Base-by-base conservation (phyloP, 1,139 yeast species). In the Candida sojae region DNA sequence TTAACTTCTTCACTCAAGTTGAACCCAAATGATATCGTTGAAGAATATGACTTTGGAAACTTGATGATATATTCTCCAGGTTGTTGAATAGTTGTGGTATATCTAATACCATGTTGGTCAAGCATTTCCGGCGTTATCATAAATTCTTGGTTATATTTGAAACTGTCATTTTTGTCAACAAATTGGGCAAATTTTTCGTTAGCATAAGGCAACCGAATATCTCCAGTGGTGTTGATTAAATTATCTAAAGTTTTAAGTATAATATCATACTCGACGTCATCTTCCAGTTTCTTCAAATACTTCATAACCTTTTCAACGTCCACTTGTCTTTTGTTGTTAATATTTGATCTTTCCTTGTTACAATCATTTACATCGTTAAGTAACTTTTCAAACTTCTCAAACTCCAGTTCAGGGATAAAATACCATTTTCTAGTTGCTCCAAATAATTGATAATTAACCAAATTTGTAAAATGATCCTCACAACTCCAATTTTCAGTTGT, bases 361-460 rank as follows among this genome's bases (percentile, higher is more conserved):
- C 43, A 44, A 6, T 42, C 33, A 33, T 57, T 60, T 1, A 62
- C 50, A 33, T 66, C 64, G 32, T 40, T 42, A 1, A 70, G 25
- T 25, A 84, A 66, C 0, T 57, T 54, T 59, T 90, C 96, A 60
- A 85, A 88, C 51, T 77, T 78, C 7, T 71, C 80, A 45, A 84
- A 82, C 48, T 83, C 83, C 53, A 72, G 71, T n/a, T 88, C 90
- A 0, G 93, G 86, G 17, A 91, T 79, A 40, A 90, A 82, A 57
- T 86, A 88, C 96, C 96, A 88, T n/a, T 85, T 69, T 59, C 83
- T 85, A 26, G 79, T 68, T 4, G 84, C 85, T 7, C 96, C 96
- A 47, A 79, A 65, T 56, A 86, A 88, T 53, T 83, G 88, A 57
- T 80, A 88, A 60, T 85, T 86, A 28, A 82, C 72, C 8, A 80